Conservation (phyloP, 192 early-diverging fungal species). For the Rhizoclosmatium sp. region DNA sequence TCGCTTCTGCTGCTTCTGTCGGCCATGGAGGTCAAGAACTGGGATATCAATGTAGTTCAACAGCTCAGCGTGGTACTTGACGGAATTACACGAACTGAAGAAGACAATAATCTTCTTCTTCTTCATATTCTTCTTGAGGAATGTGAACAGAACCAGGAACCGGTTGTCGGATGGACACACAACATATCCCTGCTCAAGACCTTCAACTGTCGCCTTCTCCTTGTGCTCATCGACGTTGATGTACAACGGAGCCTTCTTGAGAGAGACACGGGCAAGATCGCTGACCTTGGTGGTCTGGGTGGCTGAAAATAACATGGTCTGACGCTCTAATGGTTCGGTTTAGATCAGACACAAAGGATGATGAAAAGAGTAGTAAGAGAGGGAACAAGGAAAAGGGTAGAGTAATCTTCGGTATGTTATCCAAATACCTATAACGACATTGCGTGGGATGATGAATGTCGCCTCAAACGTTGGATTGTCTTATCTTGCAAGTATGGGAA, state of each 20-base stretch:
- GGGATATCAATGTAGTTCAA: conserved; percentile 46
- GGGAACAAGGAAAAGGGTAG: conserved; percentile 70
- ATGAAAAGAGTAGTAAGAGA: conserved; percentile 41
- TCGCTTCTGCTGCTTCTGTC: conserved; percentile 73
- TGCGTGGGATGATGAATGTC: conserved; percentile 12
- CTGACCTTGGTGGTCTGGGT: conserved; percentile 99
- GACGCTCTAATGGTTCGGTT: conserved; percentile 68
- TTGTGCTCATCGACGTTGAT: conserved; percentile 99
- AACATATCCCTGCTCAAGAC: conserved; percentile 98
- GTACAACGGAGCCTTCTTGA: conserved; percentile 95
- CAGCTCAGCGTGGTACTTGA: conserved; percentile 87
- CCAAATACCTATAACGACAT: conserved; percentile 32
- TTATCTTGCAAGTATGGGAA: conserved; percentile 17
- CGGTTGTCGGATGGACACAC: conserved; percentile 88
- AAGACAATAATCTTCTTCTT: conserved; percentile 99
- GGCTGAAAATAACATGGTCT: conserved; percentile 98
- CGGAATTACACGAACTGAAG: conserved; percentile 96
- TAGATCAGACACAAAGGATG: neutral
- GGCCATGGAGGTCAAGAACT: conserved; percentile 68
- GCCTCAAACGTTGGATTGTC: conserved; percentile 22
- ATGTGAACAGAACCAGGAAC: conserved; percentile 41
- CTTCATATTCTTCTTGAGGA: conserved; percentile 95
- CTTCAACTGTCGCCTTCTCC: conserved; percentile 93
- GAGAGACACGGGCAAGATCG: conserved; percentile 96
- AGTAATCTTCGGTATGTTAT: neutral